These are phyloP conservation scores for Eutrema salsugineum DNA, from an alignment of 441 rosid species.

Conservation along the genomic window DNA sequence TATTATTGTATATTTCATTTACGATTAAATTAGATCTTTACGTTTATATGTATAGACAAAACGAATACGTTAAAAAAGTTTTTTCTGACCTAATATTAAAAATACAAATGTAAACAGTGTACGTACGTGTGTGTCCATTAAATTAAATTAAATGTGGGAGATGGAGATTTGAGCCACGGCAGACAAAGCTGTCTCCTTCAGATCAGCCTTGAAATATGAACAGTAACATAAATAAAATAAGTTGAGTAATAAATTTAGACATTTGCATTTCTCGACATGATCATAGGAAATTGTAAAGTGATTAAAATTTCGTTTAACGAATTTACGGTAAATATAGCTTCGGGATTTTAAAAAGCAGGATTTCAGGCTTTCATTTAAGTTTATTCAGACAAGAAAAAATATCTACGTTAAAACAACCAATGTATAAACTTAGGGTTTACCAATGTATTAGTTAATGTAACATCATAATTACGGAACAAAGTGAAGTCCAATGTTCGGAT, in stretches of 20 bases:
- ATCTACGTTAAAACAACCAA: slow-evolving; percentile 18
- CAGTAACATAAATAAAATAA: slow-evolving; percentile 22
- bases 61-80: slow-evolving; percentile 21
- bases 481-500: slow-evolving; percentile 29
- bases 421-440: slow-evolving; percentile 25
- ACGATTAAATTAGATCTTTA: background rate
- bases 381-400: slow-evolving; percentile 1
- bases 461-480: slow-evolving; percentile 27
- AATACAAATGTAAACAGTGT: slow-evolving; percentile 4
- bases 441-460: slow-evolving; percentile 18
- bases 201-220: slow-evolving; percentile 49
- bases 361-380: slow-evolving; percentile 7
- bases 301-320: background rate
- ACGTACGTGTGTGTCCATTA: slow-evolving; percentile 25
- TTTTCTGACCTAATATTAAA: background rate
- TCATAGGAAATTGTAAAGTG: slow-evolving; percentile 34
- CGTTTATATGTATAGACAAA: slow-evolving; percentile 15
- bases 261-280: slow-evolving; percentile 43
- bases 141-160: slow-evolving; percentile 16
- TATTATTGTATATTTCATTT: background rate
- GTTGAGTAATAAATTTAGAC: slow-evolving; percentile 12
- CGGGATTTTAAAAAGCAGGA: slow-evolving; percentile 30
- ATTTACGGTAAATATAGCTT: slow-evolving; percentile 9
- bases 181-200: slow-evolving; percentile 64
- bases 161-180: slow-evolving; percentile 51